These are phyloP conservation scores for Aspergillus quadrilineatus DNA, from an alignment of 2,329 filamentous ascomycete species.

Conservation along the genomic window DNA sequence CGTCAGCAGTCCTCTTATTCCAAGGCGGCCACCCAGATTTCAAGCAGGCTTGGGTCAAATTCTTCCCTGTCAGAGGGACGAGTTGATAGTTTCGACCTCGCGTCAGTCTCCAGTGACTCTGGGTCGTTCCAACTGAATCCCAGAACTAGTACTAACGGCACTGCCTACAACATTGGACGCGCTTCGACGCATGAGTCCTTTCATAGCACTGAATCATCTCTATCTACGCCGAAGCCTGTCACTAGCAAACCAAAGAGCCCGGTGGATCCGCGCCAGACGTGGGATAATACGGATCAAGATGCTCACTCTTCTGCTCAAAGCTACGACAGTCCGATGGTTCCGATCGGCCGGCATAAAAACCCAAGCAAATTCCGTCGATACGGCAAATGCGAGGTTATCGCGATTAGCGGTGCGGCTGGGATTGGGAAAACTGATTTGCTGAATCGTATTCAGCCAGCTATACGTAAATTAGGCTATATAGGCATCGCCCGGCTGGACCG, in stretches of 20 bases:
- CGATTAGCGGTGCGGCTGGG: conserved; percentile 57
- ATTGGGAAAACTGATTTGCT: conserved; percentile 62
- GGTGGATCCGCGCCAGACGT: conserved; percentile 37
- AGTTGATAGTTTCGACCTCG: conserved; percentile 48
- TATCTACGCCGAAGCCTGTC: conserved; percentile 32
- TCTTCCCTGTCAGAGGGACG: conserved; percentile 55
- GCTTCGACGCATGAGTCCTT: conserved; percentile 37
- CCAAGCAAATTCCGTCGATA: conserved; percentile 52
- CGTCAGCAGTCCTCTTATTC: conserved; percentile 52
- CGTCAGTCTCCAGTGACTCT: conserved; percentile 57
- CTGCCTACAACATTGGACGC: conserved; percentile 29
- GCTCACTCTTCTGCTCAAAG: conserved; percentile 34
- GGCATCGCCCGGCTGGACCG: conserved; percentile 61
- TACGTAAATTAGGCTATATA: conserved; percentile 60
- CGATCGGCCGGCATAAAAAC: conserved; percentile 40
- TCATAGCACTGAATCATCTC: conserved; percentile 35
- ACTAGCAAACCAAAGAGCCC: conserved; percentile 37
- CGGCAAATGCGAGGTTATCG: conserved; percentile 61
- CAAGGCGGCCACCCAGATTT: conserved; percentile 32
- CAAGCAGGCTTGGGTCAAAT: conserved; percentile 51
- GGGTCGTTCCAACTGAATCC: conserved; percentile 45
- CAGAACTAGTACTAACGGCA: conserved; percentile 39
- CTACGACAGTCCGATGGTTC: conserved; percentile 32
- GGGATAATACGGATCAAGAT: conserved; percentile 40
- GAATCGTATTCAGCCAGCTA: conserved; percentile 57